Conservation (phyloP, 2,329 filamentous ascomycete species). For the Stagonosporopsis tanaceti region DNA sequence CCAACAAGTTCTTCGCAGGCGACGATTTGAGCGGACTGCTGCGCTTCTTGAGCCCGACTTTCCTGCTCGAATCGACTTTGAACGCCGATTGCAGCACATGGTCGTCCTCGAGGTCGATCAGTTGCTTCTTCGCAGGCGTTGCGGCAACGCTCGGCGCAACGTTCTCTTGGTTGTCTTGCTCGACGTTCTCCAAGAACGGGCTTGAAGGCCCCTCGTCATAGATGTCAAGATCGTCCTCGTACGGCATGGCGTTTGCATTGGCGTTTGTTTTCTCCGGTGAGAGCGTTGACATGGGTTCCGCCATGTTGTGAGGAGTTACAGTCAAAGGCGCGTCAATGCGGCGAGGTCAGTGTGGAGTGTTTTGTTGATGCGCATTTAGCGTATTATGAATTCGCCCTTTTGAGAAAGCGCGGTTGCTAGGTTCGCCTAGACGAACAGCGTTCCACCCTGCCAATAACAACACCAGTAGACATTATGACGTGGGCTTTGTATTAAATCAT, state of each 20-base stretch:
- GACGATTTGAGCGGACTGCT: constrained; percentile 43
- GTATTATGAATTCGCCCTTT: constrained; percentile 10
- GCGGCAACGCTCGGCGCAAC: constrained; percentile 21
- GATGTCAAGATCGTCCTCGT: constrained; percentile 46
- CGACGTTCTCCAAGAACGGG: constrained; percentile 58
- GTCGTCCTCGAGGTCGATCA: constrained; percentile 31
- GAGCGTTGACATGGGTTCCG: constrained; percentile 42
- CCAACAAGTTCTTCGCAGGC: constrained; percentile 38
- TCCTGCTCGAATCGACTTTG: constrained; percentile 44
- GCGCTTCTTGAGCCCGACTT: constrained; percentile 35
- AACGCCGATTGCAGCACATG: constrained; percentile 43
- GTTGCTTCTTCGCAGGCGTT: constrained; percentile 36
- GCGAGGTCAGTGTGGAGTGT: constrained; percentile 24
- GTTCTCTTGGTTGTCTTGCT: constrained; percentile 49
- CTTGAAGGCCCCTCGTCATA: constrained; percentile 57
- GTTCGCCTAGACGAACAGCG: not conserved
- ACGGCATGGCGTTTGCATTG: constrained; percentile 26
- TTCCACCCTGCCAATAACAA: constrained; percentile 11
- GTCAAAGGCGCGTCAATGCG: constrained; percentile 21
- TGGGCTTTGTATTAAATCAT: not conserved
- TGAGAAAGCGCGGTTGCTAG: constrained; percentile 15
- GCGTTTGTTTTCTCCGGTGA: constrained; percentile 44
- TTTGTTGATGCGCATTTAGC: constrained; percentile 4
- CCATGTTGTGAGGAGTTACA: constrained; percentile 30
- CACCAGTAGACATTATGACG: too few species aligned